Base-by-base conservation (phyloP, 1,139 yeast species). In the Geotrichum fermentans region DNA sequence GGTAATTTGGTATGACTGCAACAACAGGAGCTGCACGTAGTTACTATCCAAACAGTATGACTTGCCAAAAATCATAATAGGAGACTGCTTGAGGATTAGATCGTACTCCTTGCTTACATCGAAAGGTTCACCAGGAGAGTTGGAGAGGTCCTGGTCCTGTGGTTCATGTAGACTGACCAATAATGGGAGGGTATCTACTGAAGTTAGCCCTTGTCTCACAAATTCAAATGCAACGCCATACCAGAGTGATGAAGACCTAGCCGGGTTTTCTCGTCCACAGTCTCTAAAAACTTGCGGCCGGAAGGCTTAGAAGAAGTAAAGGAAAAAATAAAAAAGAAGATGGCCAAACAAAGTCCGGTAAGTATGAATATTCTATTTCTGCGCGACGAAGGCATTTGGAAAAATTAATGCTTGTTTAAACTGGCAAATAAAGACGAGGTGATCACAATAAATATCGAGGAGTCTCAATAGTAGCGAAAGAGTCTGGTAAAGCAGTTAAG, bases 1-100 rank as follows among this genome's bases (percentile, higher is more conserved):
- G 1, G 77, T 73, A 52, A 92, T 79, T 50, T 76, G 75, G 67
- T 87, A 89, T 57, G 79, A 77, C 22, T 77, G 78, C 22, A 68
- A 66, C 46, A 92, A 72, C 41, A 89, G 70, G 30, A 75, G 73
- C 70, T 90, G 92, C 58, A 89, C 75, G 46, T 71, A 73, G 61
- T 76, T 78, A 22, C 95, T 85, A 65, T 73, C 87, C 33, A 96
- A 96, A 55, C 68, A 53, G 82, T 80, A 66, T 3, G 71, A 62
- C 48, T 71, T 71, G n/a, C 73, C 69, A 55, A 71, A 71, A 34
- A 71, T 67, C 40, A 71, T 69, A 24, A 70, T 66, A 13, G 96
- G 96, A 0, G 88, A 72, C 49, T 79, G 61, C 2, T 75, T 61
- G 51, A 89, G 65, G 41, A 84, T 82, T 49, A 73, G 75, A 33